Conservation (phyloP, 495 filamentous ascomycete species). For the Podospora fimiseda region DNA sequence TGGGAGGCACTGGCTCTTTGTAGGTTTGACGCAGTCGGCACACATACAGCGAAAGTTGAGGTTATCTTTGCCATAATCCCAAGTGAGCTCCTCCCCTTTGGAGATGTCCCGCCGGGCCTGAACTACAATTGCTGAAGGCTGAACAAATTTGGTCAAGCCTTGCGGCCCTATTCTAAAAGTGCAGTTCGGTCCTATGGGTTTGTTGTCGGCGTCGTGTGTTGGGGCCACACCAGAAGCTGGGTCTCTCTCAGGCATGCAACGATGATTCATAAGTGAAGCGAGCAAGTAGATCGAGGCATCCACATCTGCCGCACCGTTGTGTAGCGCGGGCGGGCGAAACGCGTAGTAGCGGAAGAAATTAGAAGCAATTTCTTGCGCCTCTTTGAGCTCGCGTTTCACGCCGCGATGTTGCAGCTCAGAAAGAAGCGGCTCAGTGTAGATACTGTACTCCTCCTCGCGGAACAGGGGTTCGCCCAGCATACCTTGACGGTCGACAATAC, state of each 20-base stretch:
- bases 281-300: no score
- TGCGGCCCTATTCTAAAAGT: constrained; percentile 18
- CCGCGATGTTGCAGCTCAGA: background rate
- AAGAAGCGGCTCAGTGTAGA: background rate
- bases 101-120: constrained; percentile 21
- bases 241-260: constrained; percentile 16
- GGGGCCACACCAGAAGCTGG: background rate
- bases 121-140: constrained; percentile 19
- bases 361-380: background rate
- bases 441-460: constrained; percentile 22
- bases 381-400: no score
- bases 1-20: constrained; percentile 3
- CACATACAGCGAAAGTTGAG: constrained; percentile 22
- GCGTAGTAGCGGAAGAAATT: constrained; percentile 28
- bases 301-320: constrained; percentile 14
- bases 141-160: constrained; percentile 16
- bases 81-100: constrained; percentile 26
- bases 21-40: constrained; percentile 9
- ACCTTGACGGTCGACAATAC: no score
- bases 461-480: no score
- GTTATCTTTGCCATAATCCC: constrained; percentile 20
- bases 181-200: constrained; percentile 20
- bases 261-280: constrained; percentile 29
- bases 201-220: background rate
- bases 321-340: constrained; percentile 12